Evolutionary conservation across 140 eudicot genomes (phyloP).

Genomic region (Ambrosia hybrid): DNA sequence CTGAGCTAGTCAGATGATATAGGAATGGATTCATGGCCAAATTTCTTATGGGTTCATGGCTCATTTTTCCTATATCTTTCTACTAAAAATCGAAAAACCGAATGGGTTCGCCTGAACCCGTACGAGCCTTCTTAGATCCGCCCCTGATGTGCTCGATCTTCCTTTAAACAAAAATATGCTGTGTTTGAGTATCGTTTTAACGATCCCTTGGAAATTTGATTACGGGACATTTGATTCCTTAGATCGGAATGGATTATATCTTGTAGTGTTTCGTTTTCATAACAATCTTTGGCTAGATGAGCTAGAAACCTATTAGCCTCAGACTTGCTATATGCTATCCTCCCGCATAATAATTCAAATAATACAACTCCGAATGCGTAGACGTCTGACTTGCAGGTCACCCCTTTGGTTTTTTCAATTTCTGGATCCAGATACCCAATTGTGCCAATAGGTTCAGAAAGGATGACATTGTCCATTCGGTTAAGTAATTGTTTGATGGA

Average conservation of each 20-base stretch:
- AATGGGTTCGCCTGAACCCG: no score
- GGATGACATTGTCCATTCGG: background rate
- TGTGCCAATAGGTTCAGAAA: background rate
- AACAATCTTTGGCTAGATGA: background rate
- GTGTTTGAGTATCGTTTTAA: background rate
- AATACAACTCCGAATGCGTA: slow-evolving; percentile 15
- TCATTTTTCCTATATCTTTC: no score
- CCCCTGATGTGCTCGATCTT: background rate
- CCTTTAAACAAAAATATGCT: slow-evolving; percentile 6
- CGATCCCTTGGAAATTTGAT: background rate
- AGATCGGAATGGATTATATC: background rate
- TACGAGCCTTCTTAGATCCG: no score
- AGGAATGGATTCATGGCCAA: no score
- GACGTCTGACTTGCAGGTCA: slow-evolving; percentile 7
- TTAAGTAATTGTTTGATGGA: no score
- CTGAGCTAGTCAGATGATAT: no score
- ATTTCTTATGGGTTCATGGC: no score
- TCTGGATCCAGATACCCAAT: background rate
- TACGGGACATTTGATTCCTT: background rate
- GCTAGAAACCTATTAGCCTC: background rate
- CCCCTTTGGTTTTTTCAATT: background rate
- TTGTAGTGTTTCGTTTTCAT: background rate
- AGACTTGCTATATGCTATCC: background rate
- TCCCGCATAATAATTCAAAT: slow-evolving; percentile 20
- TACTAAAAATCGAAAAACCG: no score